Conservation (phyloP, 805 yeast species). For the Phaffomyces thermotolerans region DNA sequence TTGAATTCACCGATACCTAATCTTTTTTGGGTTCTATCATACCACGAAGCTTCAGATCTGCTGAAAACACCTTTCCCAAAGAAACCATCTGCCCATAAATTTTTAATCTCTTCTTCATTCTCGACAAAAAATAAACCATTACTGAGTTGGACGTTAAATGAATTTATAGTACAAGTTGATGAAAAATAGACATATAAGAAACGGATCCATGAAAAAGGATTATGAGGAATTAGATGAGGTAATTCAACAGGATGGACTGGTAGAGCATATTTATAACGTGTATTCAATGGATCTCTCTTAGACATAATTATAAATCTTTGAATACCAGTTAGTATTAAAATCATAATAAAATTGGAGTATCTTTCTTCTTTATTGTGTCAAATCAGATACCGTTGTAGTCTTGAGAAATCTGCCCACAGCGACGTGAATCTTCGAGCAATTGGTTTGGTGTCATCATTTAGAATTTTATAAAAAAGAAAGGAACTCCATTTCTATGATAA, state of each 20-base stretch:
- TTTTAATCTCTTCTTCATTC: slow-evolving; percentile 39
- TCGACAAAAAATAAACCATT: slow-evolving; percentile 31
- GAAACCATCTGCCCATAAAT: slow-evolving; percentile 79
- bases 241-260: slow-evolving; percentile 46
- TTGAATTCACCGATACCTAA: slow-evolving; percentile 37
- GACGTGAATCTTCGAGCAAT: slow-evolving; percentile 39
- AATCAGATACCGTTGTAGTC: slow-evolving; percentile 98
- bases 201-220: slow-evolving; percentile 58
- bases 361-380: background rate
- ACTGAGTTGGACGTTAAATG: slow-evolving; percentile 26
- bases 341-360: background rate
- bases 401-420: slow-evolving; percentile 71
- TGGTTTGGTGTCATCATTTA: slow-evolving; percentile 26
- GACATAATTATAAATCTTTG: slow-evolving; percentile 22
- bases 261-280: slow-evolving; percentile 43
- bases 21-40: slow-evolving; percentile 51
- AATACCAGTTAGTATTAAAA: background rate
- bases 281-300: slow-evolving; percentile 24
- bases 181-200: slow-evolving; percentile 32
- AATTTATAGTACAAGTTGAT: slow-evolving; percentile 14
- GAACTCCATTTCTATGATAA: background rate
- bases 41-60: slow-evolving; percentile 92
- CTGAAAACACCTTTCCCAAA: slow-evolving; percentile 90
- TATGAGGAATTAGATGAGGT: slow-evolving; percentile 53
- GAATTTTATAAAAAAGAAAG: background rate